Conservation (phyloP, 1,284 basidiomycete species). For the Irpex sp. region DNA sequence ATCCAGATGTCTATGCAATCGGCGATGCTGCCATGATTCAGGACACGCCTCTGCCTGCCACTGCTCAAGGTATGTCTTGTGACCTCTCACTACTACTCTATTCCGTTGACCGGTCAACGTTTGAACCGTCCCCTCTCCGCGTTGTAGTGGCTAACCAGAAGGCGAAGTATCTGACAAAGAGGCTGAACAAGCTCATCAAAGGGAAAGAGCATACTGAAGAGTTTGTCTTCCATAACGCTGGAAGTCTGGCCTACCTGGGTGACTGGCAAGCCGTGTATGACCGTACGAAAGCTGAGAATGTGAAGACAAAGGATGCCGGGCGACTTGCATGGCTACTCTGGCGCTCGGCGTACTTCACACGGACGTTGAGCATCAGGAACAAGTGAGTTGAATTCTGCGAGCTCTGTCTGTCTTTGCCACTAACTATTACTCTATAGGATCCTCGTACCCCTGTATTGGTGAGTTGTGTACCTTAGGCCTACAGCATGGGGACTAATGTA, state of each 20-base stretch:
- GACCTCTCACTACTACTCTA: conserved; percentile 2
- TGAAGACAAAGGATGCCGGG: conserved; percentile 64
- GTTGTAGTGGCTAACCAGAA: conserved; percentile 75
- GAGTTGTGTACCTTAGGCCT: conserved; percentile 21
- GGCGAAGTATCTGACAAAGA: conserved; percentile 68
- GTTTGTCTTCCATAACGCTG: conserved; percentile 71
- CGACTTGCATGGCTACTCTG: conserved; percentile 76
- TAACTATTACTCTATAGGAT: conserved; percentile 39
- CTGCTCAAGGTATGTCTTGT: conserved; percentile 63
- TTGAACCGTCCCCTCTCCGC: neutral
- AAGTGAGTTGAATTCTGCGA: conserved; percentile 32
- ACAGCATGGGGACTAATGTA: neutral
- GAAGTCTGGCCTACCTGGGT: conserved; percentile 81
- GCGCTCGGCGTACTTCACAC: conserved; percentile 79
- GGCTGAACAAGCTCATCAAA: conserved; percentile 59
- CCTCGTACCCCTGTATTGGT: conserved; percentile 72
- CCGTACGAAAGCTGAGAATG: conserved; percentile 46
- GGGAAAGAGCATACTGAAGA: conserved; percentile 37
- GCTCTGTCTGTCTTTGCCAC: neutral
- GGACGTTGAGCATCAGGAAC: conserved; percentile 75
- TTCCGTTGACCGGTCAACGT: neutral
- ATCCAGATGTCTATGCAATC: conserved; percentile 79
- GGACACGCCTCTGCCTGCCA: conserved; percentile 71
- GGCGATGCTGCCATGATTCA: conserved; percentile 74
- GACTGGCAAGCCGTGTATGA: conserved; percentile 81